Evolutionary conservation across 352 stramenopile species (phyloP).

Genomic region (Pythium volutum): DNA sequence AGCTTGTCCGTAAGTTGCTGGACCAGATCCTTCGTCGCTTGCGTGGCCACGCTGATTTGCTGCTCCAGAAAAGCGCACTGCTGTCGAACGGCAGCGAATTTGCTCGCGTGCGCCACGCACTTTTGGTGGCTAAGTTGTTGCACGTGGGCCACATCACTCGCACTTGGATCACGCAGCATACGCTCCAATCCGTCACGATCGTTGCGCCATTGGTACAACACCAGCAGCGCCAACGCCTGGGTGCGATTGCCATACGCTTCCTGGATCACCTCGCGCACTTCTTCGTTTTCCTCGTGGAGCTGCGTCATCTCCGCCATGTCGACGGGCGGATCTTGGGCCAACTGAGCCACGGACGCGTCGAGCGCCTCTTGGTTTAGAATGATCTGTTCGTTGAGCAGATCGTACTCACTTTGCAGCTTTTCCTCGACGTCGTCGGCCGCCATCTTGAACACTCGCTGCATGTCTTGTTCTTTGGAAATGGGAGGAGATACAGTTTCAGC

Average conservation of each 20-base stretch:
- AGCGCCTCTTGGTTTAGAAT: conserved; percentile 35
- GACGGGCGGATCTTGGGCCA: conserved; percentile 20
- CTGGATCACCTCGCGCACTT: conserved; percentile 34
- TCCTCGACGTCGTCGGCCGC: conserved; percentile 3
- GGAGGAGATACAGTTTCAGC: no score
- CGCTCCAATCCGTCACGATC: neutral
- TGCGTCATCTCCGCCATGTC: conserved; percentile 23
- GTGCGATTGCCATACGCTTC: conserved; percentile 28
- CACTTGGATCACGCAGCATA: no score
- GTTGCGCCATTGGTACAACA: conserved; percentile 18
- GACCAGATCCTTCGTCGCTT: no score
- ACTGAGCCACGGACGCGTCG: conserved; percentile 27
- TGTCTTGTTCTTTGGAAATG: neutral
- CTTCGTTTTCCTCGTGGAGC: conserved; percentile 39
- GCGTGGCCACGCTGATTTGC: no score
- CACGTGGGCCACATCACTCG: no score
- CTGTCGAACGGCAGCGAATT: no score
- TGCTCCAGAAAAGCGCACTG: no score
- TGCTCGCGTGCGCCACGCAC: no score
- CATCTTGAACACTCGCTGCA: neutral
- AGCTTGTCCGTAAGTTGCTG: no score
- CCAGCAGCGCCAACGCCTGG: conserved; percentile 33
- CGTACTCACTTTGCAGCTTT: conserved; percentile 2
- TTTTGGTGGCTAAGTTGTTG: no score
- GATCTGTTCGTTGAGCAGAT: conserved; percentile 16